Base-by-base conservation (phyloP, 1,139 yeast species). In the Candida sanyaensis region DNA sequence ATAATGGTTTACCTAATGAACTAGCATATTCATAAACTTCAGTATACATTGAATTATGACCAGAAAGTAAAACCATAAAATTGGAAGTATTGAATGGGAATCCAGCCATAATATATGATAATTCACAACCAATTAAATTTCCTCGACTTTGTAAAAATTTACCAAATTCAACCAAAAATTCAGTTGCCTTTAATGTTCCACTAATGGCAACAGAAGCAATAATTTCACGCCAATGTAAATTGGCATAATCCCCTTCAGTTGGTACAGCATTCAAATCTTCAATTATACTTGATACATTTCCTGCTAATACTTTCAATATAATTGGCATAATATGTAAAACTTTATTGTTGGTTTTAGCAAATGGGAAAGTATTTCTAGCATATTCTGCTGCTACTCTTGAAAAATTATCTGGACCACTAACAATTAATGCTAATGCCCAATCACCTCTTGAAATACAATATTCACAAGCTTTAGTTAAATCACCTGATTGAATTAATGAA, bases 361-460 rank as follows among this genome's bases (percentile, higher is more conserved):
- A 60, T 41, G 76, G 67, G 53, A 69, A 74, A 4, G 62, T 59
- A 23, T 60, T 60, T 43, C 78, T 61, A 2, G 78, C 74, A 51
- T 65, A 75, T 48, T 73, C 79, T 4, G 71, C 56, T 1, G 86
- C 86, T 10, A 86, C 77, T 30, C 75, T 71, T 6, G 81, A 69
- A 79, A 90, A 86, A 43, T 75, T 73, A 4, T 81, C 84, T 12
- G 80, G 78, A 1, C 95, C 86, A 31, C 82, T 68, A 48, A 92
- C 71, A 37, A 90, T 66, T 48, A 92, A 64, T 0, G 96, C 88
- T 62, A 91, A 75, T 0, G 96, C 83, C 88, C 91, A 91, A 53
- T 89, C 88, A 11, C 83, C 80, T 49, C 80, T 78, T 2, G 79
- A 75, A 30, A 90, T 64, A 1, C 95, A 82, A 49, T 74, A 71